Conservation (phyloP, 169 alveolate species). For the Eimeria tenella region DNA sequence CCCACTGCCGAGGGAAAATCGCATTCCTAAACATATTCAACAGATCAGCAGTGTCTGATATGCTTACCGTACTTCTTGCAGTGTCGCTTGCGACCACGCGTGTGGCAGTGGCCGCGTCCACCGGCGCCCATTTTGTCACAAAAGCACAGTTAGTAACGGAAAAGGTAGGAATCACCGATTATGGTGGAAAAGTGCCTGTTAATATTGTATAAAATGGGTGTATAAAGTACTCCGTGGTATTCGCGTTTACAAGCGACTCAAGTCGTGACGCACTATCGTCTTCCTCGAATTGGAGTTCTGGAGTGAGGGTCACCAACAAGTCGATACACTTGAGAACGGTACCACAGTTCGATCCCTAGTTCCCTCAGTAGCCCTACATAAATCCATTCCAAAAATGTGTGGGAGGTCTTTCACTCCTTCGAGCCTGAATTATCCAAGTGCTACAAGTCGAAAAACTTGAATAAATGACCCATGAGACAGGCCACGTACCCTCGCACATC, state of each 20-base stretch:
- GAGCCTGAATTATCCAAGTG: not conserved
- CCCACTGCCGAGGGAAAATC: too few species aligned
- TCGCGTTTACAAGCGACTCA: too few species aligned
- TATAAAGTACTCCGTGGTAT: too few species aligned
- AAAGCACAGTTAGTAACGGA: not conserved
- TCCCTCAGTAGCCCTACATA: not conserved
- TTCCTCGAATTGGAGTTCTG: not conserved
- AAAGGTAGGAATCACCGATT: not conserved
- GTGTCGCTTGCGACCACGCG: constrained; percentile 73
- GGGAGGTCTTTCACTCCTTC: not conserved
- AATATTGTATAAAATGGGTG: too few species aligned
- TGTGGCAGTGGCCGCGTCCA: constrained; percentile 59
- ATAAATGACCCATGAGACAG: constrained; percentile 30
- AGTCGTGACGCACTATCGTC: too few species aligned
- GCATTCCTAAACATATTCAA: too few species aligned
- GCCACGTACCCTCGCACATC: not conserved
- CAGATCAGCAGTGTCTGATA: too few species aligned
- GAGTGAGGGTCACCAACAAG: not conserved
- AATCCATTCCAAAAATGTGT: not conserved
- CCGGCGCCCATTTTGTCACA: not conserved
- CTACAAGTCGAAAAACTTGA: not conserved
- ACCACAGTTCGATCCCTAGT: too few species aligned
- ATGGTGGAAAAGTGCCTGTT: too few species aligned
- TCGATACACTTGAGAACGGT: not conserved
- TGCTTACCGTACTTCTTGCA: constrained; percentile 51